Evolutionary conservation across 2,329 filamentous ascomycete species (phyloP), one percentile per base, ranked within the genome.

Genomic region (Emergomyces orientalis): DNA sequence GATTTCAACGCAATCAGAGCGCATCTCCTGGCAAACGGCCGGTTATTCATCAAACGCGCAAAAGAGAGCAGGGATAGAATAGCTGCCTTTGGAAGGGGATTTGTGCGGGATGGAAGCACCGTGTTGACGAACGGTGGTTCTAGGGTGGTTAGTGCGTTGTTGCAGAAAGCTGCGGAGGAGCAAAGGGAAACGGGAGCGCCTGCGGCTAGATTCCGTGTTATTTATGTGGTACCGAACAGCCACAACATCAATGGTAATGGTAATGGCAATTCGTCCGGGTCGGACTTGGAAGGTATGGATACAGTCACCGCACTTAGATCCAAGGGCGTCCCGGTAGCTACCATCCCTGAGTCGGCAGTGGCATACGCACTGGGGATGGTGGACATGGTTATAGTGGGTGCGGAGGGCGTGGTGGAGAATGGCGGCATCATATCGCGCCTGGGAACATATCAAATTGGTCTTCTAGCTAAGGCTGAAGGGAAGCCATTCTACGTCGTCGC

Each of bases 91-190:
- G 93, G 91, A 58, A 85, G 86, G 73, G 84, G 87, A 59, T 91
- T 96, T 72, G 86, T 97, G 39, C 81, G 83, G 32, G 88, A 96
- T 73, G 89, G 88, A 32, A 85, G 84, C 67, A 89, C 88, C 1
- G 87, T 99, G n/a, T 81, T 99, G 64, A 96, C 93, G 1, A 91
- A 95, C 68, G 94, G 94, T 61, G 91, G 91, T 22, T 93, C 88
- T 30, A 80, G 94, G 66, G 90, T 93, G 32, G 92, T 97, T 2
- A 87, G 88, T 30, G 87, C 87, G 13, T 77, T 97, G 63, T 78
- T 99, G 34, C 81, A 84, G 64, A 84, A 87, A 61, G 93, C 92
- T 0, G 87, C 88, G 1, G 86, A 89, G 68, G 82, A 84, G 11
- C 82, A 76, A 62, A 77, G 79, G 72, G 68, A 79, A 71, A 71